Base-by-base conservation (phyloP, 148 eudicot species). In the Vaccinium myrtillus region DNA sequence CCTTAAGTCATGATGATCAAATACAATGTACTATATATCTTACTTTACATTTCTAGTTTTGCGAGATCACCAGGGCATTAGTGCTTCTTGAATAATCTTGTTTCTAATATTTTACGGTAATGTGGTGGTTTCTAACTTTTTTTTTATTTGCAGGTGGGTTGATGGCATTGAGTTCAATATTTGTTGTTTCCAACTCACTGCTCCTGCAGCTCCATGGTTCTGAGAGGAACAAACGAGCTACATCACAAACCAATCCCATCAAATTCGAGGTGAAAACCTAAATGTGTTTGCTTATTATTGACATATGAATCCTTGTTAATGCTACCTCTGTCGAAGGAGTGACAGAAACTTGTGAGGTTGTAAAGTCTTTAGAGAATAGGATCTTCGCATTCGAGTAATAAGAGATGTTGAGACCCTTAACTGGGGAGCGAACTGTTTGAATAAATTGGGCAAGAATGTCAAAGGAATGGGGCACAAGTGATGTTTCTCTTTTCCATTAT, bases 161-260 rank as follows among this genome's bases (percentile, higher is more conserved):
- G 86, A 94, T 96, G 99, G 98, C 99, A 83, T 56, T 93, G 86
- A 94, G 99, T 85, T 96, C 99, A 23, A 90, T 93, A 79, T 92
- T 96, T 85, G 99, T 96, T 49, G 99, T 96, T 83, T 84, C 86
- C 83, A 94, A 96, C 89, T 93, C 98, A 6, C 93, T 94, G 77
- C 92, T 94, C 49, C 91, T 96, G 84, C 97, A 94, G 83, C 90
- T 94, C 81, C 97, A 94, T 83, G 93, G 90, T 58, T 83, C 89
- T 82, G 88, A 88, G 55, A 83, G 84, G 56, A 90, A 87, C 89
- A 86, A 79, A 79, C 86, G 87, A 89, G 83, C 82, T 14, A 36
- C 36, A 21, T 82, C 74, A 49, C 69, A 36, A 65, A 70, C 77
- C 75, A 23, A 4, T 46, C 30, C 77, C 7, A 5, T 50, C 55